Evolutionary conservation across 805 yeast species (phyloP).

Genomic region (Yarrowia sp.): DNA sequence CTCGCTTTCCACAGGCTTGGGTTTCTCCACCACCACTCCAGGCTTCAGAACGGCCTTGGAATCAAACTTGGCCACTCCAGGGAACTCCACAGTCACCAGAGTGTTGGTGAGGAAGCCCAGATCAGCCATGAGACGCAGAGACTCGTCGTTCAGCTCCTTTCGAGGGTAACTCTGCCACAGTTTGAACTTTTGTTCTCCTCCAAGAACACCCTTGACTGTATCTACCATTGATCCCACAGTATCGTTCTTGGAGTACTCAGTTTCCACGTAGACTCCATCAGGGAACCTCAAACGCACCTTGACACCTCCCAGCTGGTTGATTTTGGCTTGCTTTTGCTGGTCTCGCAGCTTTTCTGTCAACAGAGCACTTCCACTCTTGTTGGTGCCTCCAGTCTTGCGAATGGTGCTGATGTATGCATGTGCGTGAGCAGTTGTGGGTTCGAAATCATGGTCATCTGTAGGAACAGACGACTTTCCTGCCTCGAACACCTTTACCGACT

Average conservation of each 20-base stretch:
- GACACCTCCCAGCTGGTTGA: constrained; percentile 33
- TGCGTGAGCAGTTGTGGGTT: constrained; percentile 31
- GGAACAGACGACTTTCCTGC: background rate
- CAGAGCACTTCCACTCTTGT: constrained; percentile 5
- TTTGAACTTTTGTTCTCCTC: constrained; percentile 1
- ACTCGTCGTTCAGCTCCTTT: constrained; percentile 11
- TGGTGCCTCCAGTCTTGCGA: constrained; percentile 15
- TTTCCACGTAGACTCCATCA: constrained; percentile 26
- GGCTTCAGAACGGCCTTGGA: constrained; percentile 8
- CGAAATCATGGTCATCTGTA: constrained; percentile 3
- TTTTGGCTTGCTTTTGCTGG: constrained; percentile 11
- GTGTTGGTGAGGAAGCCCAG: constrained; percentile 21
- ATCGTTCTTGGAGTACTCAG: constrained; percentile 7
- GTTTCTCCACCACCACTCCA: constrained; percentile 18
- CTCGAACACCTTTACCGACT: constrained; percentile 10
- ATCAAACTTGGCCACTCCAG: constrained; percentile 14
- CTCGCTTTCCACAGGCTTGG: constrained; percentile 22
- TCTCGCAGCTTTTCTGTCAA: constrained; percentile 24
- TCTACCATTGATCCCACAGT: constrained; percentile 7
- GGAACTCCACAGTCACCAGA: constrained; percentile 30
- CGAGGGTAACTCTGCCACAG: constrained; percentile 33
- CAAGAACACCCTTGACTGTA: constrained; percentile 2
- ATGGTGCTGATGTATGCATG: constrained; percentile 23
- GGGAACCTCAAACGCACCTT: constrained; percentile 28
- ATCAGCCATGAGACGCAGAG: constrained; percentile 17